Conservation (phyloP, 163 green algal species). For the Chlamydomonas reinhardtii region DNA sequence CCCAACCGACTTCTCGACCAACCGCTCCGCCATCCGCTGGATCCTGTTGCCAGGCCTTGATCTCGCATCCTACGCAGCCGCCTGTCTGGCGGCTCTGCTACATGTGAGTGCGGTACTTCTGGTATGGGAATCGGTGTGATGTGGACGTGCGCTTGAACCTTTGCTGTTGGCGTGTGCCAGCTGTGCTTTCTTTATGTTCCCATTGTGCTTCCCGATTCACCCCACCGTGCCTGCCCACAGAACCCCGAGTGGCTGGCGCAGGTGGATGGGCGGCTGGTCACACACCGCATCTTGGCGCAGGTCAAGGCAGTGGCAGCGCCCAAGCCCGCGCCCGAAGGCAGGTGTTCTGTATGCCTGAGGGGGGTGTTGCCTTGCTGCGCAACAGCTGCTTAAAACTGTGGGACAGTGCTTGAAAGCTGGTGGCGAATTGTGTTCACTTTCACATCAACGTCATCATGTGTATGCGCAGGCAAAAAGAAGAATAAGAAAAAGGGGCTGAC, state of each 20-base stretch:
- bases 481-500: constrained; percentile 61
- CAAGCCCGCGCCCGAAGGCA: background rate
- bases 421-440: no score
- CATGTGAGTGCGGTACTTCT: background rate
- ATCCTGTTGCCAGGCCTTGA: constrained; percentile 36
- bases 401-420: no score
- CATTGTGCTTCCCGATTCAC: no score
- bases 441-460: no score
- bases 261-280: background rate
- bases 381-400: no score
- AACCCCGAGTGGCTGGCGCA: constrained; percentile 1
- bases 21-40: constrained; percentile 9
- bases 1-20: background rate
- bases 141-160: no score
- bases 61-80: background rate
- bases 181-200: no score
- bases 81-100: background rate
- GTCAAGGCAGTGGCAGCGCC: background rate
- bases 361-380: no score
- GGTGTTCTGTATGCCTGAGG: no score
- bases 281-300: constrained; percentile 5
- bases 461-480: constrained; percentile 53
- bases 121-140: no score
- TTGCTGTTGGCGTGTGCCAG: no score
- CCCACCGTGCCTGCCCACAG: no score